Conservation (phyloP, 331 rosid genomes). For the Quercus phellos region DNA sequence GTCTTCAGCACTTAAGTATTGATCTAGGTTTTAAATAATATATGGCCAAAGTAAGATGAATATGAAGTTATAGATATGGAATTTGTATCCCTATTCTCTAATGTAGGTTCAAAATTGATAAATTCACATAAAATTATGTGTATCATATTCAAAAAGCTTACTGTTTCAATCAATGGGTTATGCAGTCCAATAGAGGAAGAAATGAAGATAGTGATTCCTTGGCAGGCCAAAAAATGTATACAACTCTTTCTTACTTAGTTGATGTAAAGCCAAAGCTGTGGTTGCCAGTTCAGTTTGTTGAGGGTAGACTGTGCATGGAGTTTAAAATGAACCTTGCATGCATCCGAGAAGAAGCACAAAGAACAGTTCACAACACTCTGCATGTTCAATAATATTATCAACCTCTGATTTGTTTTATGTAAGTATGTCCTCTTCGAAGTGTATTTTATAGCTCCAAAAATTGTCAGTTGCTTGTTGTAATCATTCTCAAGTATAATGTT, state of each 20-base stretch:
- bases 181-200: slow-evolving; percentile 31
- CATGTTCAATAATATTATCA: slow-evolving; percentile 14
- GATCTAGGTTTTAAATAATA: slow-evolving; percentile 8
- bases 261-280: slow-evolving; percentile 85
- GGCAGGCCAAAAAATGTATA: slow-evolving; percentile 19
- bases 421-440: not conserved
- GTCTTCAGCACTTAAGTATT: slow-evolving; percentile 6
- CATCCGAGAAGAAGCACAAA: slow-evolving; percentile 59
- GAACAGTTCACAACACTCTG: slow-evolving; percentile 14
- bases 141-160: slow-evolving; percentile 1
- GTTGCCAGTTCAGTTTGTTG: slow-evolving; percentile 71
- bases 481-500: no score
- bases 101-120: not conserved
- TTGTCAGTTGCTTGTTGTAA: no score
- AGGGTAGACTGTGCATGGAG: slow-evolving; percentile 76
- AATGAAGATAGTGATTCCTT: slow-evolving; percentile 22
- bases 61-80: not conserved
- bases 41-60: not conserved
- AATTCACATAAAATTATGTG: not conserved
- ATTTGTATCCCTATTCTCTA: slow-evolving; percentile 1
- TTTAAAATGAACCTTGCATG: slow-evolving; percentile 60
- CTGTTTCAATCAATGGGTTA: slow-evolving; percentile 16
- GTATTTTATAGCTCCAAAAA: not conserved
- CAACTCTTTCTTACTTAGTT: slow-evolving; percentile 57
- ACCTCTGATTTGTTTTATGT: not conserved